phyloP scores from a whole-genome alignment of 2,329 filamentous ascomycete genomes.

The Venturiaceae sp. region DNA sequence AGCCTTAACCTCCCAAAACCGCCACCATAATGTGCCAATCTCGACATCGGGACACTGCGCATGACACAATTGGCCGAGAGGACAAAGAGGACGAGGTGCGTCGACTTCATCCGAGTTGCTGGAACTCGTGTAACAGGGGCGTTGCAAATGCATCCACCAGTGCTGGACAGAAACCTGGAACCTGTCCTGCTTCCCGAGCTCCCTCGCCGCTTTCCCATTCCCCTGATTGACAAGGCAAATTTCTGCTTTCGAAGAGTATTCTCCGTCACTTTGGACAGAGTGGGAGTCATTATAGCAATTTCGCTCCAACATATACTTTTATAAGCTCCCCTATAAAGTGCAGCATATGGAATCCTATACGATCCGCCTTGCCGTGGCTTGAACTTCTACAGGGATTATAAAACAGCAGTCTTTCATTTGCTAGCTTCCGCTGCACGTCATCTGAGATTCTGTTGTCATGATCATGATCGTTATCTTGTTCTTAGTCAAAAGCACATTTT shows the following conservation, averaged over 20 bases:
- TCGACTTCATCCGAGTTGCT: not conserved
- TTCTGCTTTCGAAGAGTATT: not conserved
- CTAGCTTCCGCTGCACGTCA: not conserved
- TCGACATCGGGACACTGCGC: not conserved
- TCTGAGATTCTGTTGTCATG: not conserved
- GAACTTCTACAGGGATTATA: not conserved
- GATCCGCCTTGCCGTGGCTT: not conserved
- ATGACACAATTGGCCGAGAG: conserved; percentile 1
- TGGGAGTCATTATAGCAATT: not conserved
- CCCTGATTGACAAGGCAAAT: not conserved
- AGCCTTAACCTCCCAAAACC: not conserved
- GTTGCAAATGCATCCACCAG: not conserved
- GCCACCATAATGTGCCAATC: not conserved
- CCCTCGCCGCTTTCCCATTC: not conserved
- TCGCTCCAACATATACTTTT: not conserved
- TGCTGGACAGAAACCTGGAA: not conserved
- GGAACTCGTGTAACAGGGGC: not conserved
- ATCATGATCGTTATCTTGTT: not conserved
- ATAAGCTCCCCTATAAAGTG: too few species aligned
- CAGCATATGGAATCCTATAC: not conserved
- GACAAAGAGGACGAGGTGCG: not conserved
- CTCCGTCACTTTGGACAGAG: not conserved
- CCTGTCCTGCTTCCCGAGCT: not conserved
- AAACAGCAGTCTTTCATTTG: not conserved
- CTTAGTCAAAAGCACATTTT: not conserved